Percentiles rank a stretch among this genome's conserved stretches.
phyloP scores from a whole-genome alignment of 2,329 filamentous ascomycete species.

The Cladosporium velox region DNA sequence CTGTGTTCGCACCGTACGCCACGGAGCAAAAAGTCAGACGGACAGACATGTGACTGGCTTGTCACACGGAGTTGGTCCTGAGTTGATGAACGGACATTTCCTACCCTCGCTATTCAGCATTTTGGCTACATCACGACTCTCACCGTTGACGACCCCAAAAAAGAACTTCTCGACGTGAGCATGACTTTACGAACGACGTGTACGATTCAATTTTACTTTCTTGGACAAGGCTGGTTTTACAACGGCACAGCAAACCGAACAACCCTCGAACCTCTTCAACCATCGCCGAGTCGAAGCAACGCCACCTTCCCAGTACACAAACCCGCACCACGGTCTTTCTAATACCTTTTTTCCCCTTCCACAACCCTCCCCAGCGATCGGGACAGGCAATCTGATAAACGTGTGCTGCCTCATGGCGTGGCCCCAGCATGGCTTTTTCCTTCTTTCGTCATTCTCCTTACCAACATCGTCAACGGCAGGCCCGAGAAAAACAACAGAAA shows the following conservation, averaged over 20 bases:
- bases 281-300: not conserved
- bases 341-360: not conserved
- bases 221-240: not conserved
- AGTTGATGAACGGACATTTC: not conserved
- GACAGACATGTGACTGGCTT: not conserved
- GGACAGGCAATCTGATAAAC: conserved; percentile 16
- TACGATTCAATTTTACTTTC: not conserved
- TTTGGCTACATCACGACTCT: not conserved
- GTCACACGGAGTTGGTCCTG: not conserved
- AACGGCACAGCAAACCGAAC: not conserved
- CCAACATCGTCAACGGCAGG: not conserved
- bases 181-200: conserved; percentile 10
- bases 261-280: not conserved
- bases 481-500: not conserved
- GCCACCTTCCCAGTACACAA: not conserved
- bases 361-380: not conserved
- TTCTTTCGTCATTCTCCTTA: not conserved
- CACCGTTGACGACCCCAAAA: not conserved
- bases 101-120: not conserved
- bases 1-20: not conserved
- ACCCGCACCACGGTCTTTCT: not conserved
- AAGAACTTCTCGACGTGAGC: not conserved
- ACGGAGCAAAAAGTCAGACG: not conserved
- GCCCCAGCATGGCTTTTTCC: not conserved
- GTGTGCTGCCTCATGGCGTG: conserved; percentile 4